Base-by-base conservation (phyloP, 495 filamentous ascomycete species). In the Melanomma pulvis-pyrius region DNA sequence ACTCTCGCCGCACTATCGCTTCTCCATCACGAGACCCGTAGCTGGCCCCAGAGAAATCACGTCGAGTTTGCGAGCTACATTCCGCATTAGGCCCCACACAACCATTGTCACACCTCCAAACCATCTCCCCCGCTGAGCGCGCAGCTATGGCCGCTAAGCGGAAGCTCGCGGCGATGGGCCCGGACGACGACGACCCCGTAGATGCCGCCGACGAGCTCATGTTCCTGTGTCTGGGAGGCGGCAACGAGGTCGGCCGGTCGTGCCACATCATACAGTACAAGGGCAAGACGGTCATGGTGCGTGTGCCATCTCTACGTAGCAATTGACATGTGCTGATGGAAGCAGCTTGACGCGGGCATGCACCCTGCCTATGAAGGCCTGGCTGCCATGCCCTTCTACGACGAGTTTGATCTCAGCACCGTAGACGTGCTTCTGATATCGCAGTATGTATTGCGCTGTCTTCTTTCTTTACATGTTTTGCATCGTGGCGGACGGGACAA, bases 221-320 rank as follows among this genome's bases (percentile, higher is more conserved):
- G 77, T 98, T 98, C 73, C 84, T 96, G 54, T 93, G 91, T 67
- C 81, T 98, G 36, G 94, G 94, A 55, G 94, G 94, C 62, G 93
- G 94, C 39, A 98, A 97, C 75, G 94, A 98, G 77, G 94, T 98
- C 59, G 94, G 94, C 57, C 84, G 94, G 61, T 97, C 94, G 63
- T 98, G 94, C 78, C 94, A 98, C 75, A 96, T 98, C 62, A 86
- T 98, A 28, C 91, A 97, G 73, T 98, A 98, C 83, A 98, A 98
- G 74, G 94, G 94, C 21, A 98, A 98, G 74, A 98, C 94, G 6
- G 91, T 98, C 63, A 98, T 98, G 94, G 92, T 93, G 79, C 48
- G 61, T 70, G 13, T 17, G 24, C 9, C 8, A 22, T 11, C 5
- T 1, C 52, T 25, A 15, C 5, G 22, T n/a, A 13, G 15, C 4